Evolutionary conservation across 2,329 filamentous ascomycete genomes (phyloP).

Genomic region (Dactylellina leptospora): DNA sequence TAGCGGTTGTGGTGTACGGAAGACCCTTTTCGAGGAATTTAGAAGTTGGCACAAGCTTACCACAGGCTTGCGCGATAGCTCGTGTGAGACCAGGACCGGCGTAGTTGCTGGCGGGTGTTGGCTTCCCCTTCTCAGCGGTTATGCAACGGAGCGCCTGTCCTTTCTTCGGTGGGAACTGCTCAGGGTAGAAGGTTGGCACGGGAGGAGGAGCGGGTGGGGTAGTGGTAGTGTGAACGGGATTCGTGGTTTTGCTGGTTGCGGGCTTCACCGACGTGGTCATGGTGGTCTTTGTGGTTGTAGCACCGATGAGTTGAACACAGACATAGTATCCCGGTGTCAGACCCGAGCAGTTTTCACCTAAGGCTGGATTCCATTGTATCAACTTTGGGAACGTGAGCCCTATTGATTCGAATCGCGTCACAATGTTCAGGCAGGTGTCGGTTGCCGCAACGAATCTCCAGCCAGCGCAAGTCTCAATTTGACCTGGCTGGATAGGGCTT

Average conservation of each 20-base stretch:
- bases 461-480: slow-evolving; percentile 1
- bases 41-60: not conserved
- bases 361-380: slow-evolving; percentile 15
- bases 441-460: slow-evolving; percentile 9
- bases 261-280: not conserved
- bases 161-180: not conserved
- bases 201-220: not conserved
- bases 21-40: slow-evolving; percentile 1
- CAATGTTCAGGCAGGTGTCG: slow-evolving; percentile 19
- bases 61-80: not conserved
- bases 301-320: slow-evolving; percentile 3
- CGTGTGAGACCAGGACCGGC: not conserved
- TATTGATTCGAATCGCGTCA: slow-evolving; percentile 2
- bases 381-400: slow-evolving; percentile 9
- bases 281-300: not conserved
- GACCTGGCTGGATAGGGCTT: not conserved
- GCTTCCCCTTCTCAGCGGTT: not conserved
- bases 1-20: not conserved
- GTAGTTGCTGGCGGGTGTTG: not conserved
- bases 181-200: slow-evolving; percentile 1
- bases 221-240: not conserved
- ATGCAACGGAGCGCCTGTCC: not conserved
- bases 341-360: slow-evolving; percentile 13
- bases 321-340: slow-evolving; percentile 12
- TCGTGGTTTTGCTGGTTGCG: not conserved